Evolutionary conservation across 768 basidiomycete species (phyloP), one percentile per base, ranked within the genome.

Genomic region (Wakefieldia striispora): DNA sequence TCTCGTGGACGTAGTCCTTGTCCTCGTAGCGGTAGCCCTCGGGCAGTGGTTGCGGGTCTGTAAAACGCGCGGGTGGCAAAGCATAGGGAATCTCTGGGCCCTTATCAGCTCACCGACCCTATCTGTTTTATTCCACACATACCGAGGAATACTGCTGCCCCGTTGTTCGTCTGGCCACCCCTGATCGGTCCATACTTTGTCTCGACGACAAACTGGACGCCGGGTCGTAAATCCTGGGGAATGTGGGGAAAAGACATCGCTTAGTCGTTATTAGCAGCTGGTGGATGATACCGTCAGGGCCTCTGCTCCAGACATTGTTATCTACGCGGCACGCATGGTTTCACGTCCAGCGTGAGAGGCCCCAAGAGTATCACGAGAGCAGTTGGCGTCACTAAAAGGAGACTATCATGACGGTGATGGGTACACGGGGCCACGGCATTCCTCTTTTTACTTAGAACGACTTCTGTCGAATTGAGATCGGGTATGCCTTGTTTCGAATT

Each of bases 21-120:
- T 70, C 64, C 38, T 80, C 76, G 50, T 89, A 91, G 14, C 65
- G 71, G 61, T 78, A 82, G 38, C 68, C 67, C 3, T 68, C 43
- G 2, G 86, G 82, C 4, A 90, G 67, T 0, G 79, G 71, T 21
- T 74, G 58, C 4, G 86, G 82, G 58, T 89, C 82, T 42, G 81
- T 69, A 56, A 88, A 90, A 21, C 86, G 75, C 13, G 60, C 66
- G 0, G 86, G 84, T 24, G 84, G 79, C 14, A 85, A 64, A 3
- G 83, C 87, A 60, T 85, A 91, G 5, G 87, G 86, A 45, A 91
- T 71, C 70, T 91, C 86, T 90, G 48, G 13, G 4, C 14, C 17
- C 14, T 29, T 24, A n/a, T 35, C 3, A 27, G 13, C n/a, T 3
- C 16, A 11, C 14, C 33, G 4, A 33, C 1, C 33, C 14, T 16